Base-by-base conservation (phyloP, 768 basidiomycete genomes). In the Serendipita vermifera region DNA sequence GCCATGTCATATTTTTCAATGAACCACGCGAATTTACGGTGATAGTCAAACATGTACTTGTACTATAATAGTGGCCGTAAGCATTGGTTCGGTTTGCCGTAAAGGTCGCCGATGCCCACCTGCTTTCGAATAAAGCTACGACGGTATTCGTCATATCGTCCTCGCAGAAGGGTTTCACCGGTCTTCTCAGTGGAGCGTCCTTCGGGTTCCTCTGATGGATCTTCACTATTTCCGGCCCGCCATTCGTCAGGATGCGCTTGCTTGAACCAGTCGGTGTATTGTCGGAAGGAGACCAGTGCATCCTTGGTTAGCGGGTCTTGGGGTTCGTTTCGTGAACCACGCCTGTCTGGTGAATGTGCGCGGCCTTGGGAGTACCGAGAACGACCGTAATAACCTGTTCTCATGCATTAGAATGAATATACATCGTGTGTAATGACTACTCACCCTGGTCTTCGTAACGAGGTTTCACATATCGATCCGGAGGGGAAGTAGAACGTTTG, bases 21-120 rank as follows among this genome's bases (percentile, higher is more conserved):
- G 74, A 96, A 97, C 93, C 93, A 97, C 13, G 90, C 85, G n/a
- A 88, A 89, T 65, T 85, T 84, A 71, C 83, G 80, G 73, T 97
- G 93, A 70, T 90, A 86, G 32, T 96, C 86, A 77, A 90, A 96
- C 78, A 97, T 85, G 57, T 86, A 85, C 74, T 89, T 88, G 65
- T 94, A 81, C 92, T 97, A 77, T 67, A 76, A 72, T 70, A 72
- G 7, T 22, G n/a, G n/a, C n/a, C n/a, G n/a, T n/a, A n/a, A n/a
- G n/a, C n/a, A n/a, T n/a, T n/a, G n/a, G n/a, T n/a, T n/a, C n/a
- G n/a, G n/a, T n/a, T n/a, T n/a, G n/a, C n/a, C n/a, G n/a, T n/a
- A n/a, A n/a, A n/a, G n/a, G n/a, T n/a, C n/a, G n/a, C n/a, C n/a
- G n/a, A n/a, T 22, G 15, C 46, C n/a, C 2, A 51, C 46, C 29